Percentiles rank a stretch among this genome's conserved stretches.
phyloP scores from a whole-genome alignment of 371 early-diverging fungal species.

The Rhizomucor pusillus region DNA sequence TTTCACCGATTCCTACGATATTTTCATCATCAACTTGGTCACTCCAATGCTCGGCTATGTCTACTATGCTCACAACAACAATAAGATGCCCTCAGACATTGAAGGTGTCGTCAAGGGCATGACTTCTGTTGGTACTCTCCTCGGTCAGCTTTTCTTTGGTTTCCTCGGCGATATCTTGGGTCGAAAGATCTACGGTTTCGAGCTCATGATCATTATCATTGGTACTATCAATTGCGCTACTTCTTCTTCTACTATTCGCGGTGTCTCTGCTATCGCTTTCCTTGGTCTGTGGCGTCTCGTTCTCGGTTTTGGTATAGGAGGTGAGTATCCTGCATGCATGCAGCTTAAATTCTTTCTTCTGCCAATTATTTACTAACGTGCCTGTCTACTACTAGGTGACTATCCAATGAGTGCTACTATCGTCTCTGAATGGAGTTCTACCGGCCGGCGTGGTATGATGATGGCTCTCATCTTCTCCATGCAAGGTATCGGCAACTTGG shows the following conservation, averaged over 20 bases:
- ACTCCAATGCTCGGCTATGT: slow-evolving; percentile 79
- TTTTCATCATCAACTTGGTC: slow-evolving; percentile 81
- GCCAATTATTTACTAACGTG: not conserved
- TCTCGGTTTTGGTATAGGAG: slow-evolving; percentile 85
- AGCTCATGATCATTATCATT: slow-evolving; percentile 77
- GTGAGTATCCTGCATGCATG: slow-evolving; percentile 3
- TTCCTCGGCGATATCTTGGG: slow-evolving; percentile 82
- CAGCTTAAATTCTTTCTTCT: not conserved
- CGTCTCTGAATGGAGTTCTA: slow-evolving; percentile 83
- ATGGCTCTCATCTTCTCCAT: slow-evolving; percentile 84
- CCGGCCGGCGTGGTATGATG: slow-evolving; percentile 68
- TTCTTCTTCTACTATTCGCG: slow-evolving; percentile 63
- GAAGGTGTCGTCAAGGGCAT: slow-evolving; percentile 82
- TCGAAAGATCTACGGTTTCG: slow-evolving; percentile 84
- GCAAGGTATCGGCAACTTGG: slow-evolving; percentile 89
- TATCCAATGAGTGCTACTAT: slow-evolving; percentile 84
- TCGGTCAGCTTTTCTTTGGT: slow-evolving; percentile 89
- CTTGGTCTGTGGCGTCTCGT: slow-evolving; percentile 81
- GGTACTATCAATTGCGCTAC: slow-evolving; percentile 82
- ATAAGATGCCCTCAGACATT: slow-evolving; percentile 59
- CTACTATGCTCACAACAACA: slow-evolving; percentile 55
- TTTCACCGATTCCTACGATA: slow-evolving; percentile 88
- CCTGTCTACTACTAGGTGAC: slow-evolving; percentile 43
- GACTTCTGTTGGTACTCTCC: slow-evolving; percentile 76
- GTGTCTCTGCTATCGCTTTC: slow-evolving; percentile 68